Base-by-base conservation (phyloP, 2,329 filamentous ascomycete species). In the Talaromyces sp. region DNA sequence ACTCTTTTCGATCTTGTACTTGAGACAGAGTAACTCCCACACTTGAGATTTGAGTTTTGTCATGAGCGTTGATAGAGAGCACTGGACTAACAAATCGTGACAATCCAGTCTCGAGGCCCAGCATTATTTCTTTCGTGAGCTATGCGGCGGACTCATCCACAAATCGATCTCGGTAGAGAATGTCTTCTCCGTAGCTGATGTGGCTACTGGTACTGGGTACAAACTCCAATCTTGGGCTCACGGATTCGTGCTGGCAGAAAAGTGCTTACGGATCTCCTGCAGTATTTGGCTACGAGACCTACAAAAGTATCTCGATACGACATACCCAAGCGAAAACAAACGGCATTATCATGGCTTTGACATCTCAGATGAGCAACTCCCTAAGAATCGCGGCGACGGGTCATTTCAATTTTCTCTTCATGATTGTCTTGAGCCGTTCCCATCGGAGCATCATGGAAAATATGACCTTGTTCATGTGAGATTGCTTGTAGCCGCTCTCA, bases 381-480 rank as follows among this genome's bases (percentile, higher is more conserved):
- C 57, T 1, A n/a, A 44, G 33, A 69, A 70, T 23, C 52, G 63
- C 0, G 48, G 21, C 4, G 42, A 63, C 7, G 18, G 56, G 35
- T 60, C 67, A 44, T 61, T 69, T 28, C 25, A 54, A 1, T 67
- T 69, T 25, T 65, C 67, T 12, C 65, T 70, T 1, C 71, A 74
- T 9, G 66, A 75, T 39, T 65, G 66, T 44, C 67, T 70, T 2
- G 35, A 67, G 5, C 70, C 71, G 1, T 74, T 73, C 44, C 68
- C 71, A 1, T 18, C 50, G 2, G 67, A 72, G 33, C 68, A 73
- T 42, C 61, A 67, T 9, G 69, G 66, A 1, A 67, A 66, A 33
- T 75, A 72, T 40, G 73, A 75, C 56, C 64, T 74, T 11, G 71
- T 75, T 1, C 68, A 75, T 60, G 65, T 73, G 25, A 66, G 71